A percentile compares a stretch with the other conserved stretches of the same genome.
phyloP scores from a whole-genome alignment of 2,329 filamentous ascomycete species.

The Chrysosporium queenslandicum region DNA sequence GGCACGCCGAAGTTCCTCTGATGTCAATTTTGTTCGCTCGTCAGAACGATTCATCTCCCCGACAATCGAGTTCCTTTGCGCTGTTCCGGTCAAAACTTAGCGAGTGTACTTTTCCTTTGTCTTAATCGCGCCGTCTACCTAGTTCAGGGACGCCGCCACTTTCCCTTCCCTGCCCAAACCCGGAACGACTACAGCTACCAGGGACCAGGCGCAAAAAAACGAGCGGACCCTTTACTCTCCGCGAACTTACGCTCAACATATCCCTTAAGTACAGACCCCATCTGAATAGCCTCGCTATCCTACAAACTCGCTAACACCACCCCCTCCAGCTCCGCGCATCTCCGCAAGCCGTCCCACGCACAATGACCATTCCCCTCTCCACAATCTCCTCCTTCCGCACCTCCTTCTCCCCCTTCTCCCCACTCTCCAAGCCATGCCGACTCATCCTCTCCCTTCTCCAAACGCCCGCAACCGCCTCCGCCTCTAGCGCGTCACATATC shows the following conservation, averaged over 20 bases:
- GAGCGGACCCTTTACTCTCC: background rate
- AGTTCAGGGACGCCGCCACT: too few species aligned
- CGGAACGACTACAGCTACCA: background rate
- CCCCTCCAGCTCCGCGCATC: background rate
- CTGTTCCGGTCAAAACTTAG: background rate
- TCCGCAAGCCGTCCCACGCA: too few species aligned
- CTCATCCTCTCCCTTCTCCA: constrained; percentile 82
- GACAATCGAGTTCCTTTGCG: background rate
- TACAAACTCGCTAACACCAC: background rate
- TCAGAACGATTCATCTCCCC: background rate
- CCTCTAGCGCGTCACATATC: constrained; percentile 64
- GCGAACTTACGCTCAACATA: background rate
- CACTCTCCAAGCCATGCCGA: constrained; percentile 67
- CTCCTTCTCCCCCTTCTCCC: constrained; percentile 85
- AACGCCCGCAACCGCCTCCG: constrained; percentile 65
- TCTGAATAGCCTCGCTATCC: background rate
- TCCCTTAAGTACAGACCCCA: background rate
- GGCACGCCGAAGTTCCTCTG: background rate
- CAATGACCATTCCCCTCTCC: constrained; percentile 33
- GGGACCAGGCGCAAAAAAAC: background rate
- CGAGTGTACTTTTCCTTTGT: too few species aligned
- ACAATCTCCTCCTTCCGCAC: constrained; percentile 63
- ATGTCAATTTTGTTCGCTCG: background rate
- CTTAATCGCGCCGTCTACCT: background rate
- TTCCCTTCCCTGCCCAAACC: too few species aligned